Conservation (phyloP, 768 basidiomycete genomes). For the Lentinula aciculospora region DNA sequence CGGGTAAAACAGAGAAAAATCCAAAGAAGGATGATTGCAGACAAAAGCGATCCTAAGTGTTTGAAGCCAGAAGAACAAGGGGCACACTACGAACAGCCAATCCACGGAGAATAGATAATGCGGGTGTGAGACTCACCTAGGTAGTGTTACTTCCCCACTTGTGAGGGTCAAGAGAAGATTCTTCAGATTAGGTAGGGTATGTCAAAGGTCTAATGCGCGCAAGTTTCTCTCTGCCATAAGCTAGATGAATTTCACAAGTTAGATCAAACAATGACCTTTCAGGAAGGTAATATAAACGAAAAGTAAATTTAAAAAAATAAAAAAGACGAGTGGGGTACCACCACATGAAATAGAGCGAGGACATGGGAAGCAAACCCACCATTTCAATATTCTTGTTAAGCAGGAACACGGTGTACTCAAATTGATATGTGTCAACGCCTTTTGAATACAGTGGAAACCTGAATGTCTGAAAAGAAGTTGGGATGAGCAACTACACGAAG, state of each 20-base stretch:
- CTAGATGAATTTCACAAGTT: constrained; percentile 31
- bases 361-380: constrained; percentile 43
- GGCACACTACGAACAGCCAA: constrained; percentile 30
- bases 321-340: too few species aligned
- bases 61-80: too few species aligned
- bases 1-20: too few species aligned
- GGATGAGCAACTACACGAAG: too few species aligned
- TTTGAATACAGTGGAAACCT: constrained; percentile 95
- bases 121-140: constrained; percentile 7
- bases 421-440: constrained; percentile 94
- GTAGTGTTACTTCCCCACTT: constrained; percentile 53
- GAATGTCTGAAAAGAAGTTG: too few species aligned
- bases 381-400: constrained; percentile 97
- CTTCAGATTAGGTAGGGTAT: constrained; percentile 96
- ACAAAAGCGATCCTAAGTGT: too few species aligned
- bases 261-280: too few species aligned
- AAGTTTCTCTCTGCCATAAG: constrained; percentile 89
- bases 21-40: too few species aligned
- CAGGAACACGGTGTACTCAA: constrained; percentile 95
- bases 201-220: constrained; percentile 86
- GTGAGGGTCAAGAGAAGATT: constrained; percentile 88
- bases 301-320: too few species aligned
- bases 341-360: too few species aligned
- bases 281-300: too few species aligned
- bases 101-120: not conserved